Base-by-base conservation (phyloP, 1,284 basidiomycete genomes). In the Volvariella volvacea region DNA sequence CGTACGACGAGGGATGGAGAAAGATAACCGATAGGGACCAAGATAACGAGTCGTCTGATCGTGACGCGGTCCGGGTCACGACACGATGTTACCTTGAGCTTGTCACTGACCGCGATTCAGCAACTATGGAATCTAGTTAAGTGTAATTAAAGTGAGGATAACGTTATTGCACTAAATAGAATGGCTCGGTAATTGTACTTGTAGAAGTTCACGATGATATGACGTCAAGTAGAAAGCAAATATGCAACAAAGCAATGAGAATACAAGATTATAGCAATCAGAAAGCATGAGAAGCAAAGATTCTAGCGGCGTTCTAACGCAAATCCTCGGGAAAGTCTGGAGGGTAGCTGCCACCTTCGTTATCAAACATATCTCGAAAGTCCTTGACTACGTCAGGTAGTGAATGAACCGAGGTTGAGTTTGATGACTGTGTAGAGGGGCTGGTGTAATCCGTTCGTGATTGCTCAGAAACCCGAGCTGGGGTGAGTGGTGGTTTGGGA, bases 281-380 rank as follows among this genome's bases (percentile, higher is more conserved):
- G 34, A 36, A 33, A 34, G 15, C 22, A 22, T 38, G 30, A 36
- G 8, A 6, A 36, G 34, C 34, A 36, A 36, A 15, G n/a, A 6
- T 7, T 15, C 34, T 12, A 12, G 12, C 12, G 25, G 25, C 25
- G n/a, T 25, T 19, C 46, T 43, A 60, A 48, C 61, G 56, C 44
- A 70, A 49, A 31, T 68, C 69, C 47, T 61, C 57, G 12, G 68
- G 69, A 51, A 72, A 73, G 43, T 52, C 48, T 22, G 49, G 46
- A 38, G 52, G 52, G 44, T 56, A 54, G 31, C 54, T 55, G 17
- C 48, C 52, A 12, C 42, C 48, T 32, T 52, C 52, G 4, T 32
- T 44, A 9, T 44, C 53, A 46, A 60, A 60, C 58, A 60, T 60
- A 19, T 49, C 50, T 22, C 46, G 51, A 41, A 60, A 60, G 8